These are phyloP conservation scores for Aspergillus carbonarius DNA, from an alignment of 2,329 filamentous ascomycete species.

Conservation along the genomic window DNA sequence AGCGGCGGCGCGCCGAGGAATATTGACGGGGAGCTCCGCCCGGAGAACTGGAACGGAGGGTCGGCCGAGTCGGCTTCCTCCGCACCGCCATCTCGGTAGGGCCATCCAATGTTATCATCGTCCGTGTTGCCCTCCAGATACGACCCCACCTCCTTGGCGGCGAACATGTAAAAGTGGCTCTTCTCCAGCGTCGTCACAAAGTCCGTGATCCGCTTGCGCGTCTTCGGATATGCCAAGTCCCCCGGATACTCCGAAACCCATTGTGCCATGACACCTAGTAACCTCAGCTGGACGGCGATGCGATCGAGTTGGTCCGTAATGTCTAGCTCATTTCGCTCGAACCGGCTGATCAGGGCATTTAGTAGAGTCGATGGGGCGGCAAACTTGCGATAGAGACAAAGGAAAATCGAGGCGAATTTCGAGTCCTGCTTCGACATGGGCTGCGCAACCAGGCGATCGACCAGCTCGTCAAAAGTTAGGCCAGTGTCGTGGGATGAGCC, in stretches of 20 bases:
- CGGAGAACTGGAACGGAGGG: slow-evolving; percentile 42
- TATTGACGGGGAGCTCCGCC: slow-evolving; percentile 41
- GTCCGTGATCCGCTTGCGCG: slow-evolving; percentile 67
- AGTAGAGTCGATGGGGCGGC: slow-evolving; percentile 77
- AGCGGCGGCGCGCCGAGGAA: slow-evolving; percentile 27
- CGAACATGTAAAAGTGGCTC: slow-evolving; percentile 78
- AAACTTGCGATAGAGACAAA: slow-evolving; percentile 93
- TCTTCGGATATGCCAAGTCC: slow-evolving; percentile 80
- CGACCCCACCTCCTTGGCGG: slow-evolving; percentile 80
- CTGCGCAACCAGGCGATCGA: slow-evolving; percentile 80
- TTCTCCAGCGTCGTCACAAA: slow-evolving; percentile 74
- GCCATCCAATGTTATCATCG: slow-evolving; percentile 92
- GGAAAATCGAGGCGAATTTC: slow-evolving; percentile 84
- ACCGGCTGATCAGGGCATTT: slow-evolving; percentile 61
- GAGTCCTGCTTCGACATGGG: slow-evolving; percentile 83
- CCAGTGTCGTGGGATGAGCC: slow-evolving; percentile 37
- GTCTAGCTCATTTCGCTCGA: slow-evolving; percentile 72
- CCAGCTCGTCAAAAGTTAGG: slow-evolving; percentile 63
- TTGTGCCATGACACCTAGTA: slow-evolving; percentile 78
- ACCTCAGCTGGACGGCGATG: slow-evolving; percentile 76
- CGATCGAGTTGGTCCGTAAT: slow-evolving; percentile 72
- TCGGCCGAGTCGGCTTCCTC: slow-evolving; percentile 45
- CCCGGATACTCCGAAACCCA: slow-evolving; percentile 91
- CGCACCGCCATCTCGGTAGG: slow-evolving; percentile 69
- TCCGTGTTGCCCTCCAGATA: slow-evolving; percentile 73